These are phyloP conservation scores for Astrephomene gubernaculifera DNA, from an alignment of 139 green algal species.

Conservation along the genomic window DNA sequence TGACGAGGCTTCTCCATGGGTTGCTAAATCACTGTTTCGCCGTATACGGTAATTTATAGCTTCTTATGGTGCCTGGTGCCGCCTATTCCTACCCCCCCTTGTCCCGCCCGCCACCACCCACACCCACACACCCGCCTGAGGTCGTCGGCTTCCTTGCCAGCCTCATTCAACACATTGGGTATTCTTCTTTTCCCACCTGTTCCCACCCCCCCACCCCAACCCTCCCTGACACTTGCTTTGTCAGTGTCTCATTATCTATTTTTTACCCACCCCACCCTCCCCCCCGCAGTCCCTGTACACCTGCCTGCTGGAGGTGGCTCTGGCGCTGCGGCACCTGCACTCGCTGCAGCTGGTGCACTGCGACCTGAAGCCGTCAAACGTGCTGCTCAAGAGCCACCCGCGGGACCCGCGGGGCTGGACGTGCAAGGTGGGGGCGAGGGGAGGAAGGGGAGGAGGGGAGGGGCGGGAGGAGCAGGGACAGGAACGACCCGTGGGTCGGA, in stretches of 20 bases:
- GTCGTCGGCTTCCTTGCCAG: no score
- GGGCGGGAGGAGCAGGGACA: neutral
- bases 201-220: no score
- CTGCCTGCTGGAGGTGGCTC: constrained; percentile 48
- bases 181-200: no score
- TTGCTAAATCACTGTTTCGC: neutral
- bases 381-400: constrained; percentile 58
- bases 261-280: no score
- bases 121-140: no score
- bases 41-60: neutral
- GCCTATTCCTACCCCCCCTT: neutral
- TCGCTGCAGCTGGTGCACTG: constrained; percentile 66
- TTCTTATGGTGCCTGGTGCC: neutral
- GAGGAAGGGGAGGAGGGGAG: neutral
- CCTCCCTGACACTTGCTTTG: no score
- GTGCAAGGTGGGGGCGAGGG: constrained; percentile 21
- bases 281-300: constrained; percentile 26
- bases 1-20: no score
- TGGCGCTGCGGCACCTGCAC: constrained; percentile 66
- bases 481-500: neutral
- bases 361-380: constrained; percentile 78
- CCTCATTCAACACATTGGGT: no score
- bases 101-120: no score
- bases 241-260: no score
- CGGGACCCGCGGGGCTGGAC: constrained; percentile 54